Base-by-base conservation (phyloP, 805 yeast genomes). In the Metschnikowia matae region DNA sequence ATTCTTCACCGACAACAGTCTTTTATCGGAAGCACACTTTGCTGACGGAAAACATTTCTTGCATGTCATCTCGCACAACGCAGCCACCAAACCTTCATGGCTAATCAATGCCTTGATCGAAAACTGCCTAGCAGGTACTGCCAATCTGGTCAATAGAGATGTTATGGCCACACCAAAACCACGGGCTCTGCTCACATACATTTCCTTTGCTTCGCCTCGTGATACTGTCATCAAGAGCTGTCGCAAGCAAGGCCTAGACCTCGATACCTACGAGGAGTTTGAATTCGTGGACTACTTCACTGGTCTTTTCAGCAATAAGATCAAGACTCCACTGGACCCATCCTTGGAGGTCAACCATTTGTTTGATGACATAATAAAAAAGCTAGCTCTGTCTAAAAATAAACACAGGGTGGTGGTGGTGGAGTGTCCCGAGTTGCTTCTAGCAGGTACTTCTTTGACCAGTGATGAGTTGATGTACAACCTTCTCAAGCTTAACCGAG, bases 21-120 rank as follows among this genome's bases (percentile, higher is more conserved):
- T 83, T 2, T 54, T 75, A 13, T 62, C 74, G 1, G 66, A 65
- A 21, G 54, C 51, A 5, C 49, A 50, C 40, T 57, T 54, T 49
- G 51, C 33, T 52, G 55, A 60, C 57, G 46, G 8, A 3, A 37
- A 6, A 31, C 50, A 40, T 52, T 63, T 3, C 14, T 54, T 69
- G 18, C 61, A 69, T 3, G 50, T 68, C 3, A 61, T 73, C 6
- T 58, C 74, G 1, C 68, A 71, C 48, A 56, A 57, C 3, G 72
- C 66, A 48, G 83, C 85, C 0, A 83, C 87, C 0, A 74, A 80
- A 26, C 82, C 91, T 1, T 63, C 80, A 5, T 86, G 92, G 92
- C 68, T 86, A 36, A 59, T 77, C 3, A 75, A 74, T 48, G 74
- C 83, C 1, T 62, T 85, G 20, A 65, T 83, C 7, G 89, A 85